phyloP scores from a whole-genome alignment of 148 eudicot genomes.

The Spergularia marina region DNA sequence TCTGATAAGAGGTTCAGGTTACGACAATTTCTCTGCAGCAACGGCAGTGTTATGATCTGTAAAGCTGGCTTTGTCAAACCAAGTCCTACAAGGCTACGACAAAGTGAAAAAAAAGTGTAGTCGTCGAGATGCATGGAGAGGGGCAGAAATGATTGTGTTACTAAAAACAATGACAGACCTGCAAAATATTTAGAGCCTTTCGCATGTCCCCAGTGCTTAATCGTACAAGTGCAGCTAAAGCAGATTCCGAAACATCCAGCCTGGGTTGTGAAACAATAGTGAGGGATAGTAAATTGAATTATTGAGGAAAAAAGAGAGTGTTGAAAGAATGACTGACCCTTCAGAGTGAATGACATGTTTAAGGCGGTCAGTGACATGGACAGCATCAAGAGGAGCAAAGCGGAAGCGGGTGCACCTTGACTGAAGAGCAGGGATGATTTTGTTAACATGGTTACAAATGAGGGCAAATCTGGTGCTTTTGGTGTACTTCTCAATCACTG shows the following conservation, averaged over 20 bases:
- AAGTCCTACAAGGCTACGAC: not conserved
- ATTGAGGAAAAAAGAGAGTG: not conserved
- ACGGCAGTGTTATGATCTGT: too few relatives aligned
- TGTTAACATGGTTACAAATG: slow-evolving; percentile 93
- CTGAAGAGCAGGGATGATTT: slow-evolving; percentile 92
- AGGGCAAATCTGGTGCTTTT: slow-evolving; percentile 88
- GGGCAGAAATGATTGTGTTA: not conserved
- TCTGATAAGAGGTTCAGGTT: too few relatives aligned
- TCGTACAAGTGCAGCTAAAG: slow-evolving; percentile 78
- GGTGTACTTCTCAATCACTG: slow-evolving; percentile 97
- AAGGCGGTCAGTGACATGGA: slow-evolving; percentile 80
- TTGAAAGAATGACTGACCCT: slow-evolving; percentile 48
- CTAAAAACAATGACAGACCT: slow-evolving; percentile 43
- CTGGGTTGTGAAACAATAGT: slow-evolving; percentile 30
- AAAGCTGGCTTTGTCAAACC: too few relatives aligned
- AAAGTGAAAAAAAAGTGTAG: not conserved
- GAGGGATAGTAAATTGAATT: not conserved
- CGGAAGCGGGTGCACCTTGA: slow-evolving; percentile 96
- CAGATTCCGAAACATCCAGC: slow-evolving; percentile 81
- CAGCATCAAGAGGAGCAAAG: slow-evolving; percentile 88
- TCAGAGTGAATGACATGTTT: slow-evolving; percentile 78
- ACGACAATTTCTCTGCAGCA: too few relatives aligned
- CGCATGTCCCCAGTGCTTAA: slow-evolving; percentile 98
- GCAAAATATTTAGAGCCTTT: slow-evolving; percentile 89
- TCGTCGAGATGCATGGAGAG: not conserved